Conservation (phyloP, 192 early-diverging fungal species). For the Coemansia nantahalensis region DNA sequence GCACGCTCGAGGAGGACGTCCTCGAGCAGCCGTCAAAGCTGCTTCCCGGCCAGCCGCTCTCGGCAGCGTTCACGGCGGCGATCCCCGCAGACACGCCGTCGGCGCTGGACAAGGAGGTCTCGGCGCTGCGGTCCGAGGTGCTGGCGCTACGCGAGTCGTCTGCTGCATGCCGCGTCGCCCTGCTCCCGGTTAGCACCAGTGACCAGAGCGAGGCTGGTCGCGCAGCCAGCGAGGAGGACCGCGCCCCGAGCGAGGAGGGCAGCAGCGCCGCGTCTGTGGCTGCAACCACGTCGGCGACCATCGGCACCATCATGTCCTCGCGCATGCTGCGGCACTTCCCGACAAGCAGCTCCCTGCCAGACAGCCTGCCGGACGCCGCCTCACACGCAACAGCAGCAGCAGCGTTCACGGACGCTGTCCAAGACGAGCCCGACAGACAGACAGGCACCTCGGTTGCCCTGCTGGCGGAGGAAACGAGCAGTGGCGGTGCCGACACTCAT, state of each 20-base stretch:
- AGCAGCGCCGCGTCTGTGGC: slow-evolving; percentile 21
- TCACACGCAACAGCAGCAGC: background rate
- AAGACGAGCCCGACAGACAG: background rate
- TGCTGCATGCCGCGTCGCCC: slow-evolving; percentile 21
- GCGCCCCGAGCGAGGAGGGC: slow-evolving; percentile 5
- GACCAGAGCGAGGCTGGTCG: slow-evolving; percentile 3
- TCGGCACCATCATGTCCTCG: slow-evolving; percentile 27
- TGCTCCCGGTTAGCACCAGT: slow-evolving; percentile 10
- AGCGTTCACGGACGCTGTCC: slow-evolving; percentile 7
- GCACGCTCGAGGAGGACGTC: slow-evolving; percentile 84
- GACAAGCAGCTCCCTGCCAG: background rate
- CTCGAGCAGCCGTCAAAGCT: slow-evolving; percentile 52
- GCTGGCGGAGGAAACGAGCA: slow-evolving; percentile 5
- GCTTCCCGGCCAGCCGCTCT: slow-evolving; percentile 73
- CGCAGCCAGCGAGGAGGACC: slow-evolving; percentile 10
- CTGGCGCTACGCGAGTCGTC: slow-evolving; percentile 12
- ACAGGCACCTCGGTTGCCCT: slow-evolving; percentile 1
- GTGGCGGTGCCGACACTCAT: background rate
- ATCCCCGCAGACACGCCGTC: slow-evolving; percentile 57
- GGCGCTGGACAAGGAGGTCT: slow-evolving; percentile 31
- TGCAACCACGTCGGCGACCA: slow-evolving; percentile 37
- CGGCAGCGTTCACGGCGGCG: slow-evolving; percentile 82
- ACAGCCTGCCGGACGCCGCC: background rate
- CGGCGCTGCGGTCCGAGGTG: slow-evolving; percentile 43
- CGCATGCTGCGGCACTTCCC: slow-evolving; percentile 20